phyloP scores from a whole-genome alignment of 768 basidiomycete species.

The Cyclocybe cylindracea region DNA sequence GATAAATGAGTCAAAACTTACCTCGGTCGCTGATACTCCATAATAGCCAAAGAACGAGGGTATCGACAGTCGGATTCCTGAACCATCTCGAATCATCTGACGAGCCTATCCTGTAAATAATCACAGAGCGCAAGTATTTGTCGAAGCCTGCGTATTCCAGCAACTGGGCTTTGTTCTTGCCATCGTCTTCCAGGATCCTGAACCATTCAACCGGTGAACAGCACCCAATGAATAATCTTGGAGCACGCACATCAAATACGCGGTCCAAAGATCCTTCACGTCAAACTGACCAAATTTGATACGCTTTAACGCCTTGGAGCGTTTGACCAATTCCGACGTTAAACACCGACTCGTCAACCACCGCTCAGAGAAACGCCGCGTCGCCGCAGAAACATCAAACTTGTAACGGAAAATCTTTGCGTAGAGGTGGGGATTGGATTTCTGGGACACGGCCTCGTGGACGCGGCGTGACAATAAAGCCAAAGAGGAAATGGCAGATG shows the following conservation, averaged over 20 bases:
- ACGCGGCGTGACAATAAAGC: conserved; percentile 38
- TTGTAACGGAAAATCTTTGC: conserved; percentile 45
- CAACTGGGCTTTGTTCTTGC: conserved; percentile 45
- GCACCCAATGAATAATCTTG: not conserved
- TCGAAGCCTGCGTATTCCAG: conserved; percentile 39
- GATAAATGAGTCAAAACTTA: conserved; percentile 13
- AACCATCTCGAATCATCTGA: conserved; percentile 17
- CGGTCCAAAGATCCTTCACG: conserved; percentile 52
- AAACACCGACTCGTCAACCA: conserved; percentile 39
- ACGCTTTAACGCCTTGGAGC: conserved; percentile 40
- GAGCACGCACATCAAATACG: conserved; percentile 45
- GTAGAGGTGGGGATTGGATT: conserved; percentile 39
- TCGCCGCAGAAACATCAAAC: conserved; percentile 42
- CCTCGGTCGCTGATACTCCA: conserved; percentile 47
- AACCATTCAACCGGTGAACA: not conserved
- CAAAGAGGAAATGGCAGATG: conserved; percentile 36
- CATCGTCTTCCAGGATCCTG: conserved; percentile 51
- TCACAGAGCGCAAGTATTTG: conserved; percentile 20
- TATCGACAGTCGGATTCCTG: conserved; percentile 33
- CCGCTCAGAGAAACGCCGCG: conserved; percentile 35
- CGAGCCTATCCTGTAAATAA: conserved; percentile 14
- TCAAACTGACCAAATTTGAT: conserved; percentile 31
- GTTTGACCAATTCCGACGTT: conserved; percentile 43
- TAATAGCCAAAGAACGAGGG: conserved; percentile 44
- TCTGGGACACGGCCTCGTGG: conserved; percentile 33